These are phyloP conservation scores for Gonium pectorale DNA, from an alignment of 139 green algal species.

Conservation along the genomic window DNA sequence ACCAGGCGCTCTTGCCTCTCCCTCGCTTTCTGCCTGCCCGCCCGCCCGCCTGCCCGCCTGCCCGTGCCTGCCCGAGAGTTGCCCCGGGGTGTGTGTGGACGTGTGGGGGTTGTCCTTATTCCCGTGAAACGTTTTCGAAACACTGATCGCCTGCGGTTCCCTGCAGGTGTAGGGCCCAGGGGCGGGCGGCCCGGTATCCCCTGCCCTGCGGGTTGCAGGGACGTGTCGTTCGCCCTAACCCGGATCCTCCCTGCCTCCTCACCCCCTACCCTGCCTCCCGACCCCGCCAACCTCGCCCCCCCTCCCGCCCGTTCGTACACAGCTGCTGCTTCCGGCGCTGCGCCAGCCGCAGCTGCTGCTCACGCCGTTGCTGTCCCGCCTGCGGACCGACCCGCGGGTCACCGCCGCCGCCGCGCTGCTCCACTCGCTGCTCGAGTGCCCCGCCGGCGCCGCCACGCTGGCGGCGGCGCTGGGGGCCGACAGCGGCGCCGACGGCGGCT, in stretches of 20 bases:
- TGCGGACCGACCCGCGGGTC: not conserved
- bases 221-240: too few relatives aligned
- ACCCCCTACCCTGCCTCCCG: not conserved
- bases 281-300: not conserved
- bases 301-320: not conserved
- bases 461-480: not conserved
- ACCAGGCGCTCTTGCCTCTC: too few relatives aligned
- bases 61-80: too few relatives aligned
- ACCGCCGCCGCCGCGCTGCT: not conserved
- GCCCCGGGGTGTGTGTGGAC: too few relatives aligned
- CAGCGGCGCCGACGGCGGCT: not conserved
- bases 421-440: constrained; percentile 10
- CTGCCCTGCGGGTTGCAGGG: too few relatives aligned
- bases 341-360: not conserved
- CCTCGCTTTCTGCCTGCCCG: too few relatives aligned
- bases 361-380: constrained; percentile 12
- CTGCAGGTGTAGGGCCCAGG: too few relatives aligned
- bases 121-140: too few relatives aligned
- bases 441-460: not conserved
- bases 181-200: too few relatives aligned
- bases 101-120: too few relatives aligned
- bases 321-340: constrained; percentile 28
- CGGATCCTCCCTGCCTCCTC: not conserved
- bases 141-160: too few relatives aligned
- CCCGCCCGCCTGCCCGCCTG: too few relatives aligned